Evolutionary conservation across 2,329 filamentous ascomycete species (phyloP).

Genomic region (Orbilia ellipsospora): DNA sequence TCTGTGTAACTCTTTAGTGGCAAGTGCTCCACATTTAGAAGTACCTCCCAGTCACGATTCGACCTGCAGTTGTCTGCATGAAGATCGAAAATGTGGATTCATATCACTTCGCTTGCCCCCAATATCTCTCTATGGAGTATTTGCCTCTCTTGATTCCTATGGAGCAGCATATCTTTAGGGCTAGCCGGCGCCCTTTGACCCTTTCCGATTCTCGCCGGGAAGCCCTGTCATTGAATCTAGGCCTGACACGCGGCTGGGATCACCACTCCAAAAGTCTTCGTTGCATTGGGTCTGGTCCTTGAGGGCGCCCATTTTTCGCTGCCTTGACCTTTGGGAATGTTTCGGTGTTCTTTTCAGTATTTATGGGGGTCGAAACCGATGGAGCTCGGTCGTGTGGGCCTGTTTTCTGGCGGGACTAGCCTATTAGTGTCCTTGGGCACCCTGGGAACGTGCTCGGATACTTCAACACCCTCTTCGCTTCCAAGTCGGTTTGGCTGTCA

Average conservation of each 20-base stretch:
- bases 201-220: slow-evolving; percentile 29
- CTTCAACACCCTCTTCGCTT: slow-evolving; percentile 48
- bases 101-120: slow-evolving; percentile 16
- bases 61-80: neutral
- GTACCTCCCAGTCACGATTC: slow-evolving; percentile 18
- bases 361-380: slow-evolving; percentile 20
- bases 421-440: slow-evolving; percentile 23
- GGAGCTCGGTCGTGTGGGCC: slow-evolving; percentile 37
- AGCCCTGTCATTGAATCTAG: slow-evolving; percentile 38
- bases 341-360: slow-evolving; percentile 25
- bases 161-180: slow-evolving; percentile 24
- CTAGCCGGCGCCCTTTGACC: slow-evolving; percentile 8
- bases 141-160: slow-evolving; percentile 3
- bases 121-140: neutral
- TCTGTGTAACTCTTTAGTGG: too few relatives aligned
- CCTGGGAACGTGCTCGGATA: slow-evolving; percentile 53
- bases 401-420: slow-evolving; percentile 24
- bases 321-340: slow-evolving; percentile 15
- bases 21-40: too few relatives aligned
- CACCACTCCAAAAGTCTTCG: slow-evolving; percentile 24
- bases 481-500: slow-evolving; percentile 10
- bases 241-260: slow-evolving; percentile 31
- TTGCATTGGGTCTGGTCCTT: too few relatives aligned
- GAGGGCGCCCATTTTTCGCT: slow-evolving; percentile 3
- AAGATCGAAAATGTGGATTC: slow-evolving; percentile 11